Evolutionary conservation across 106 monocot genomes (phyloP).

Genomic region (Vanilla planifolia): DNA sequence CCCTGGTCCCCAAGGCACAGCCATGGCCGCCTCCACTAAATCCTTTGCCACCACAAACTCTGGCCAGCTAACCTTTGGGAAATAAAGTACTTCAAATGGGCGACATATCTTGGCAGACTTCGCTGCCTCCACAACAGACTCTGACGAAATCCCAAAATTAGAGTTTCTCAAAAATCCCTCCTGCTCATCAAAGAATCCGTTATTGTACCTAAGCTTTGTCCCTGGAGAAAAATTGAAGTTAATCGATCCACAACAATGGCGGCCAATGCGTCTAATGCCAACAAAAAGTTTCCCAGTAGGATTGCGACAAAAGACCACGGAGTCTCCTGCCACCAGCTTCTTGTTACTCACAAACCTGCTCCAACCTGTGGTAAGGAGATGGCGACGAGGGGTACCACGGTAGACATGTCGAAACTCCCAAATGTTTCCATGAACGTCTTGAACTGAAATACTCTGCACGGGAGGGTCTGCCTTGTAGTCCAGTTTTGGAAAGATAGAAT

Average conservation of each 20-base stretch:
- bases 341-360: conserved; percentile 56
- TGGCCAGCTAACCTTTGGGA: conserved; percentile 25
- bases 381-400: conserved; percentile 57
- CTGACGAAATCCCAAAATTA: conserved; percentile 26
- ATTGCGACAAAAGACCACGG: conserved; percentile 45
- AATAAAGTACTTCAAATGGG: conserved; percentile 48
- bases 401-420: conserved; percentile 72
- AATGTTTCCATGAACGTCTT: conserved; percentile 37
- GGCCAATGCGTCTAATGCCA: conserved; percentile 28
- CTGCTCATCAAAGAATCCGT: not conserved
- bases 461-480: conserved; percentile 33
- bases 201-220: not conserved
- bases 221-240: no score
- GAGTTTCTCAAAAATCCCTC: conserved; percentile 25
- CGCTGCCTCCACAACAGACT: conserved; percentile 40
- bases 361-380: conserved; percentile 80
- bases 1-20: conserved; percentile 34
- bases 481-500: conserved; percentile 47
- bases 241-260: conserved; percentile 4
- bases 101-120: conserved; percentile 16
- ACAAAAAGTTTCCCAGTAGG: conserved; percentile 21
- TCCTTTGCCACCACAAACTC: conserved; percentile 55
- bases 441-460: conserved; percentile 27
- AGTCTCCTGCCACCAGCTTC: conserved; percentile 57
- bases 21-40: conserved; percentile 35